Evolutionary conservation across 176 grass and related monocot genomes (phyloP), one percentile per base, ranked within the genome.

Genomic region (Aegilops umbellulata): DNA sequence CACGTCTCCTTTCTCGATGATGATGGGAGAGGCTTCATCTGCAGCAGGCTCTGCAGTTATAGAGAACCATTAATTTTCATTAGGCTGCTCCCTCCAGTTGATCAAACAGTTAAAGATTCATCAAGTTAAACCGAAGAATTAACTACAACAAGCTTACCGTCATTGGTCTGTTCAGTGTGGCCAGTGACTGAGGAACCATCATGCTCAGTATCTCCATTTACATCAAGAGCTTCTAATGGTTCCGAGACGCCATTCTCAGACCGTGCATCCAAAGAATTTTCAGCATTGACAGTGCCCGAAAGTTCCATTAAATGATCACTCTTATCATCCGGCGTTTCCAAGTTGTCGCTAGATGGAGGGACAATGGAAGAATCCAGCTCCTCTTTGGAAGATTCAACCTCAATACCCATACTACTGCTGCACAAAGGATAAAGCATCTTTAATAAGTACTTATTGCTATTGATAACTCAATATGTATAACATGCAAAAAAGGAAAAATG

Each of bases 331-430:
- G 77, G 49, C 11, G 25, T 22, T 31, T 81, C 71, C 24, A 82
- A 78, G 51, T 60, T 71, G 22, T 77, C 62, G 36, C 69, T 64
- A 20, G 17, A 32, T 2, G 57, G 27, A 23, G 41, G 12, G 20
- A 13, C 57, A 68, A 76, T 4, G 30, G 85, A 47, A 77, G 51
- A 81, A 78, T 81, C 86, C 64, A 81, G 20, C 15, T 91, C 63
- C 82, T 91, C 82, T 7, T 35, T 57, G 66, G 39, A 85, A 84
- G 29, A 78, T 49, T 42, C 61, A 75, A 90, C n/a, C 71, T 90
- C 66, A 79, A 35, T 71, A 73, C 39, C 74, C 65, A 87, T 74
- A 60, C 9, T 42, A 46, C 30, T 53, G 53, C 31, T 76, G 35
- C 17, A 17, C 17, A 17, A 35, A 42, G 2, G 51, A 77, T 44